Percentiles rank a stretch among this genome's conserved stretches.
These are phyloP conservation scores for Vigna radiata DNA, from an alignment of 306 rosid genomes.

Conservation along the genomic window DNA sequence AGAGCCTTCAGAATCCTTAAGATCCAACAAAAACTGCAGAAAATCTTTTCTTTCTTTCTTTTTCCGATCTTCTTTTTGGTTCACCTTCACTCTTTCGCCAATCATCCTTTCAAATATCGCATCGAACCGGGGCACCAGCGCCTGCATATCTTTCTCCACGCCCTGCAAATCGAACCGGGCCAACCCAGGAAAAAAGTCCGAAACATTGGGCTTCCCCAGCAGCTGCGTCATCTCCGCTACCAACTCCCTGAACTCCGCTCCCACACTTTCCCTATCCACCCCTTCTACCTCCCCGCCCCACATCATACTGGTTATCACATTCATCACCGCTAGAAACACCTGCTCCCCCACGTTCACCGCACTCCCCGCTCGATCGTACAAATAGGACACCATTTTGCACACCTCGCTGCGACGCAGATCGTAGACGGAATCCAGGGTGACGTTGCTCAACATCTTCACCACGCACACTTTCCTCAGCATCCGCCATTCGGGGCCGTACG, in stretches of 20 bases:
- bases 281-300: constrained; percentile 80
- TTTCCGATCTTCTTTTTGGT: neutral
- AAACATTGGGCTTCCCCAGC: constrained; percentile 66
- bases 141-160: constrained; percentile 53
- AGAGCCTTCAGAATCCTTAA: constrained; percentile 54
- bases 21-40: constrained; percentile 60
- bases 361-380: constrained; percentile 50
- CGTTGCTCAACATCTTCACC: constrained; percentile 71
- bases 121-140: constrained; percentile 50
- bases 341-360: constrained; percentile 66
- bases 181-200: constrained; percentile 74
- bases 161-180: constrained; percentile 90
- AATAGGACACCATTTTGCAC: constrained; percentile 47
- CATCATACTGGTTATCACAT: constrained; percentile 69
- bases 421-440: constrained; percentile 64
- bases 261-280: constrained; percentile 54
- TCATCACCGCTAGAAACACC: constrained; percentile 62
- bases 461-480: constrained; percentile 75
- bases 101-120: constrained; percentile 67
- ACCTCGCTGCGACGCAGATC: constrained; percentile 64
- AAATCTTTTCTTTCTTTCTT: constrained; percentile 49
- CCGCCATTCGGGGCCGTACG: constrained; percentile 82
- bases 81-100: constrained; percentile 37
- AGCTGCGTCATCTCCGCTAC: constrained; percentile 55
- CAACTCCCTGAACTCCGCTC: constrained; percentile 65